Evolutionary conservation across 192 early-diverging fungal genomes (phyloP).

Genomic region (Umbelopsis ramanniana): DNA sequence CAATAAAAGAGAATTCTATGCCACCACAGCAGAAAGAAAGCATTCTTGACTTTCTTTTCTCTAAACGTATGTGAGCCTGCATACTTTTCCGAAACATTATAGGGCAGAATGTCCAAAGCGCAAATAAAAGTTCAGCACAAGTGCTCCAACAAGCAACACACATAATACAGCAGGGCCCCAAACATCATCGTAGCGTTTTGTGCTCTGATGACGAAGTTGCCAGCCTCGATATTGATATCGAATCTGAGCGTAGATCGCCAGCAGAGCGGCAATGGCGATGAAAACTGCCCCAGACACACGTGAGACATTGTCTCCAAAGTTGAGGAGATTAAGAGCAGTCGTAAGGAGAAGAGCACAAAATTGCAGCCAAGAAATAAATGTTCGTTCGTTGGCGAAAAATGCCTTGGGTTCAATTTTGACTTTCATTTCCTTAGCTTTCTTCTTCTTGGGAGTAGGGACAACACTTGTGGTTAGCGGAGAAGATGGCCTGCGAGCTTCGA

Average conservation of each 20-base stretch:
- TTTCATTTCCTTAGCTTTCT: slow-evolving; percentile 6
- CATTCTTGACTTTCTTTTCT: neutral
- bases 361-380: slow-evolving; percentile 87
- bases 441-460: slow-evolving; percentile 13
- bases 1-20: too few relatives aligned
- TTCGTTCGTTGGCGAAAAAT: slow-evolving; percentile 94
- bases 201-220: slow-evolving; percentile 55
- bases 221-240: slow-evolving; percentile 79
- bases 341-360: slow-evolving; percentile 73
- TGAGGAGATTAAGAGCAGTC: slow-evolving; percentile 71
- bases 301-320: slow-evolving; percentile 77
- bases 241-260: slow-evolving; percentile 78
- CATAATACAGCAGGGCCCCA: slow-evolving; percentile 76
- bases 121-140: slow-evolving; percentile 69
- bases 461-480: neutral
- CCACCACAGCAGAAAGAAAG: too few relatives aligned
- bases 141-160: slow-evolving; percentile 63
- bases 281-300: slow-evolving; percentile 70
- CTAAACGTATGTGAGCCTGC: neutral
- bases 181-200: slow-evolving; percentile 70
- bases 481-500: neutral
- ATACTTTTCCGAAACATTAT: neutral
- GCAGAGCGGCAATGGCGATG: slow-evolving; percentile 66
- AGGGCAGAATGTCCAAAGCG: neutral
- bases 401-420: slow-evolving; percentile 78